A percentile compares a stretch with the other conserved stretches of the same genome.
phyloP scores from a whole-genome alignment of 768 basidiomycete genomes.

The Psilocybe azurescens region DNA sequence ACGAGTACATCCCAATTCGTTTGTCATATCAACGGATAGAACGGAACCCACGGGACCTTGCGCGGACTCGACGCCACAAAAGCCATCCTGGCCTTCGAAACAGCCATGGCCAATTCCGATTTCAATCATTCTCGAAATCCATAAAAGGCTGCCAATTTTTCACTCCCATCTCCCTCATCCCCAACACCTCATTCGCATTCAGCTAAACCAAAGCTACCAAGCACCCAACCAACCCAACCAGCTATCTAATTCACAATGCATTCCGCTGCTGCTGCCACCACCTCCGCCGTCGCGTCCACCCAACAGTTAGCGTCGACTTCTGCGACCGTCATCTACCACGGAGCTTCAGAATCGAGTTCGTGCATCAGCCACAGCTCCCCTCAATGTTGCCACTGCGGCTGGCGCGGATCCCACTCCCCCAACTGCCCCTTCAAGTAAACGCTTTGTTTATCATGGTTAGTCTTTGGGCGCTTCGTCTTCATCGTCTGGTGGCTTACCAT shows the following conservation, averaged over 20 bases:
- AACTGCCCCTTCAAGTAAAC: conserved; percentile 52
- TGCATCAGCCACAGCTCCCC: conserved; percentile 61
- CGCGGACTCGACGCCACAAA: conserved; percentile 36
- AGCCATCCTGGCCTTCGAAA: conserved; percentile 29
- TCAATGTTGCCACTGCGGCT: conserved; percentile 82
- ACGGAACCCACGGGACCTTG: conserved; percentile 43
- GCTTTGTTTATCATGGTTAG: conserved; percentile 13
- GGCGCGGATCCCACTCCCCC: conserved; percentile 63
- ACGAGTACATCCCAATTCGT: conserved; percentile 23
- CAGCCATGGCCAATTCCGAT: conserved; percentile 32
- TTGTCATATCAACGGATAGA: conserved; percentile 44
- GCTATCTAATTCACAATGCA: conserved; percentile 19
- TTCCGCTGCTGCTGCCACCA: conserved; percentile 16
- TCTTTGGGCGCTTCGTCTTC: conserved; percentile 15
- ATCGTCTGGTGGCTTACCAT: conserved; percentile 2
- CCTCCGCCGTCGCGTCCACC: conserved; percentile 24
- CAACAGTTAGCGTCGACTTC: conserved; percentile 25
- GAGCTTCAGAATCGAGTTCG: conserved; percentile 19
- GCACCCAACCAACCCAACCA: conserved; percentile 3
- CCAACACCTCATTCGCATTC: conserved; percentile 22
- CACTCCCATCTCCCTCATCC: conserved; percentile 23
- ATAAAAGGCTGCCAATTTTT: conserved; percentile 39
- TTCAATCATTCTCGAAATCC: conserved; percentile 24
- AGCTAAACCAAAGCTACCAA: not conserved
- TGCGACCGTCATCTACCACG: conserved; percentile 27